phyloP scores from a whole-genome alignment of 148 eudicot genomes.

The Nepenthes gracilis region DNA sequence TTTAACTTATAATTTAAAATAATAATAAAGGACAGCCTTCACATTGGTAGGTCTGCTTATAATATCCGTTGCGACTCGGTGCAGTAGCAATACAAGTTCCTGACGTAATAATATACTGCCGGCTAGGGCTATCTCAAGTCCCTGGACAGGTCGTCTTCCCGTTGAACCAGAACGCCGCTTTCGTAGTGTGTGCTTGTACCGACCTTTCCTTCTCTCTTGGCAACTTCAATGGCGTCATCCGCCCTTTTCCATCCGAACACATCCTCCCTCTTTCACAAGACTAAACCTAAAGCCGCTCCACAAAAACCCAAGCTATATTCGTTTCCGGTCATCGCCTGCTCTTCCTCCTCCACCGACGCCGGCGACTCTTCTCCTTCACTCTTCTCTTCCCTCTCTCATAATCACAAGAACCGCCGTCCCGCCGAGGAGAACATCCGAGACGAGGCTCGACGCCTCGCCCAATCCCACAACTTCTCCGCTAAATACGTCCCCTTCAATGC shows the following conservation, averaged over 20 bases:
- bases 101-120: too few species aligned
- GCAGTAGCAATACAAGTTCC: too few species aligned
- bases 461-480: constrained; percentile 56
- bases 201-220: too few species aligned
- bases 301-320: neutral
- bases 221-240: constrained; percentile 17
- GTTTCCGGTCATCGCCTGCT: constrained; percentile 4
- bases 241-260: constrained; percentile 6
- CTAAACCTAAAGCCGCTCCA: constrained; percentile 7
- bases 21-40: too few species aligned
- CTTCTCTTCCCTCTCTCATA: neutral
- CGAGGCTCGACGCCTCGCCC: constrained; percentile 47
- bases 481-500: constrained; percentile 69
- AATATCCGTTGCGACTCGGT: too few species aligned
- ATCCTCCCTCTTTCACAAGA: constrained; percentile 18
- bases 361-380: constrained; percentile 1
- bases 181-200: too few species aligned
- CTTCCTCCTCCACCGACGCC: constrained; percentile 11
- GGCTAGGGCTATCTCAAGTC: too few species aligned
- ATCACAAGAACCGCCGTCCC: constrained; percentile 32
- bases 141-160: too few species aligned
- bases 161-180: too few species aligned
- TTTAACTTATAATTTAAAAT: too few species aligned
- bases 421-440: constrained; percentile 68
- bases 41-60: too few species aligned